These are phyloP conservation scores for Amanita inopinata DNA, from an alignment of 768 basidiomycete genomes.

Conservation along the genomic window DNA sequence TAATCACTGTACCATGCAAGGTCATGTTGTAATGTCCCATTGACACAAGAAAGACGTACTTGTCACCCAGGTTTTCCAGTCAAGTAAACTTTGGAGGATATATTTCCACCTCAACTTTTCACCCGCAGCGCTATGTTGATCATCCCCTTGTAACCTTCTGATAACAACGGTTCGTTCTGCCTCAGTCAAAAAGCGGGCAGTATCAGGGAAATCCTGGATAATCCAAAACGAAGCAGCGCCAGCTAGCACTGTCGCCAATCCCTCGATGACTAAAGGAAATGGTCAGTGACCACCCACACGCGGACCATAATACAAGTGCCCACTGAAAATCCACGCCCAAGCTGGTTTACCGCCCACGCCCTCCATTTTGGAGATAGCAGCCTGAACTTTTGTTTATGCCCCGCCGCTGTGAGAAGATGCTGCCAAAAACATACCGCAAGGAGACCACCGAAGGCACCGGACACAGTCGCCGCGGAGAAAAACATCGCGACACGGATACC, in stretches of 20 bases:
- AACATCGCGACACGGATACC: slow-evolving; percentile 59
- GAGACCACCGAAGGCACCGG: slow-evolving; percentile 75
- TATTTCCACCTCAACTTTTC: slow-evolving; percentile 50
- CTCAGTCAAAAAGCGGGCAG: slow-evolving; percentile 67
- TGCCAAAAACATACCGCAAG: slow-evolving; percentile 40
- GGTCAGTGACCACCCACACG: not conserved
- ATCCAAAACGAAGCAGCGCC: slow-evolving; percentile 63
- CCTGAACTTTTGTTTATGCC: slow-evolving; percentile 22
- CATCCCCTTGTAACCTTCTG: slow-evolving; percentile 53
- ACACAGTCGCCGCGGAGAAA: slow-evolving; percentile 70
- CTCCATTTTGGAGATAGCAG: slow-evolving; percentile 62
- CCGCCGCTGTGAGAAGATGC: not conserved
- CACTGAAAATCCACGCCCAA: slow-evolving; percentile 67
- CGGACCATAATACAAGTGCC: slow-evolving; percentile 9
- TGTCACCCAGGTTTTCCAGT: slow-evolving; percentile 67
- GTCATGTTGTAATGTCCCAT: not conserved
- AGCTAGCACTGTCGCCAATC: slow-evolving; percentile 57
- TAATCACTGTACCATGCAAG: slow-evolving; percentile 31
- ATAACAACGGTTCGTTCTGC: slow-evolving; percentile 59
- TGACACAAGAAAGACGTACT: slow-evolving; percentile 23
- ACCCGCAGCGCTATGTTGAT: slow-evolving; percentile 66
- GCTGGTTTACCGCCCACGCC: slow-evolving; percentile 60
- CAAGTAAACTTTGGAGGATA: slow-evolving; percentile 46
- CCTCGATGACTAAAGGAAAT: slow-evolving; percentile 42
- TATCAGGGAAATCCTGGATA: slow-evolving; percentile 78